Conservation (phyloP, 2,329 filamentous ascomycete species). For the Alternaria angustiovoidea region DNA sequence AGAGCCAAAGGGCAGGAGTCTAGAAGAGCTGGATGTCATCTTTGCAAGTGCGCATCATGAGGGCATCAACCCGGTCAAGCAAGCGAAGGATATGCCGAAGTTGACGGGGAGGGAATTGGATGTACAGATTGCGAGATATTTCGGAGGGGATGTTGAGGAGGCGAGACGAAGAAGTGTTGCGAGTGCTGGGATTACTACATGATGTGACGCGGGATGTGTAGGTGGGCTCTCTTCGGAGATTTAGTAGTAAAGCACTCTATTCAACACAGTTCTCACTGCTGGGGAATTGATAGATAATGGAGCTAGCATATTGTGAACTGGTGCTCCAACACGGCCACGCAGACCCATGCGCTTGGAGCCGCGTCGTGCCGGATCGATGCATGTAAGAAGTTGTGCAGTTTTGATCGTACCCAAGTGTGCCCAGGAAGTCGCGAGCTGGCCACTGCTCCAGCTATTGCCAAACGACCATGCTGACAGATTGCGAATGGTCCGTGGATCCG, state of each 20-base stretch:
- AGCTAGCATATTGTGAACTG: background rate
- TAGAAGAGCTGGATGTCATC: slow-evolving; percentile 60
- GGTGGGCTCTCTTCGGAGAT: background rate
- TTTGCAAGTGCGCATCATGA: slow-evolving; percentile 42
- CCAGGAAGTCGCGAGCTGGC: background rate
- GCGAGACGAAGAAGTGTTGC: slow-evolving; percentile 10
- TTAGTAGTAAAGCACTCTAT: background rate
- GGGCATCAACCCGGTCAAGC: slow-evolving; percentile 10
- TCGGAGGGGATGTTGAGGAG: slow-evolving; percentile 20
- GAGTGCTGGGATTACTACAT: background rate
- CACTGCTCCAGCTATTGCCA: background rate
- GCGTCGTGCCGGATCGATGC: background rate
- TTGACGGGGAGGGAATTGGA: slow-evolving; percentile 12
- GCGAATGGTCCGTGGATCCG: background rate
- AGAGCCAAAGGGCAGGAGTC: slow-evolving; percentile 56
- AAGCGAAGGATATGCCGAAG: slow-evolving; percentile 16
- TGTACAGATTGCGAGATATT: slow-evolving; percentile 16
- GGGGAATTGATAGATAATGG: background rate
- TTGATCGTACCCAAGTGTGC: background rate
- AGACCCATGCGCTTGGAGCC: background rate
- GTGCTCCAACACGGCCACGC: background rate
- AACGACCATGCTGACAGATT: background rate
- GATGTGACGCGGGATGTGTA: background rate
- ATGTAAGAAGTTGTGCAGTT: background rate
- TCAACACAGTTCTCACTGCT: background rate